phyloP scores from a whole-genome alignment of 305 asterid species.

The Fraxinus sp. region DNA sequence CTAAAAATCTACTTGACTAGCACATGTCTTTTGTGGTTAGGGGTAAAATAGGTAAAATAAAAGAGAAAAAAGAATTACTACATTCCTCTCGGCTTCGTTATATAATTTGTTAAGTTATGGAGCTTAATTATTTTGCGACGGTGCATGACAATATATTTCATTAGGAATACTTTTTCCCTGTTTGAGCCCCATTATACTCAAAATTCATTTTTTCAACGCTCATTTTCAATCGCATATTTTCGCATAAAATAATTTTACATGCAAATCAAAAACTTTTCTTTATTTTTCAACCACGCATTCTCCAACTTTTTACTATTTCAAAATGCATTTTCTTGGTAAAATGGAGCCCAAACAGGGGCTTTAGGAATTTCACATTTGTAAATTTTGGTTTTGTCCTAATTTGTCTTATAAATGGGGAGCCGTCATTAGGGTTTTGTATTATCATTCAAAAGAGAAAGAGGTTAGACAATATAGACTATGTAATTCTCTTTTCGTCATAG shows the following conservation, averaged over 20 bases:
- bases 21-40: background rate
- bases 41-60: background rate
- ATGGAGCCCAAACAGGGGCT: too few species aligned
- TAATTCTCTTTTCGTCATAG: background rate
- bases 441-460: background rate
- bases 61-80: background rate
- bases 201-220: too few species aligned
- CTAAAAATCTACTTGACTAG: background rate
- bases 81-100: background rate
- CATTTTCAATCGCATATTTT: too few species aligned
- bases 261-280: too few species aligned
- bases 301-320: too few species aligned
- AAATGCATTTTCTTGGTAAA: too few species aligned
- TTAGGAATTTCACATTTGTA: too few species aligned
- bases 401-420: background rate
- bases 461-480: background rate
- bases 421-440: background rate
- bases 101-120: background rate
- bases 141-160: background rate
- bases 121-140: background rate
- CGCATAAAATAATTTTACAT: too few species aligned
- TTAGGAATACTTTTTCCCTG: background rate
- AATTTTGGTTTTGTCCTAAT: background rate
- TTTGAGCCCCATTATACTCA: too few species aligned
- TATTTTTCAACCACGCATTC: too few species aligned